Evolutionary conservation across 1,139 yeast genomes (phyloP), one percentile per base, ranked within the genome.

Genomic region (Debaryomyces sp.): DNA sequence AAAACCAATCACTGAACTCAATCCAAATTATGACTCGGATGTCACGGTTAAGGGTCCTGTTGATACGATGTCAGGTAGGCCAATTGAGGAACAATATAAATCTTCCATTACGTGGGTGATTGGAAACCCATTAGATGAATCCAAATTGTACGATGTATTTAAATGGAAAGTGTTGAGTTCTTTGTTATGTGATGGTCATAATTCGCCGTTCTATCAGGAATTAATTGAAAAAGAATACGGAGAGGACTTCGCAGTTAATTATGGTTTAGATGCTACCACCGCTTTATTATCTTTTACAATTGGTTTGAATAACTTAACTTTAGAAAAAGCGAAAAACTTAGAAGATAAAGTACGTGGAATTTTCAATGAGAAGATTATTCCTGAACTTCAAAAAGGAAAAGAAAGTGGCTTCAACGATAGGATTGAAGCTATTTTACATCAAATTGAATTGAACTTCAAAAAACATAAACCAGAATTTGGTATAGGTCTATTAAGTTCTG

Each of bases 381-480:
- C 81, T 2, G 78, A 78, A 35, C 64, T 81, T 18, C 61, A 66
- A 13, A 64, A 60, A 13, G 57, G 63, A 4, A 61, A 67, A 21
- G 65, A 76, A 36, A 78, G 82, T 1, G 78, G 86, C 51, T 84
- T 86, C 39, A 73, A 77, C 36, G 75, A 80, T 30, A 83, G 92
- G 57, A 79, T 94, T 15, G 87, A 88, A 49, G 98, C 96, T 0
- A 81, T 94, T 41, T 75, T 95, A 40, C 96, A 91, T 64, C 98
- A 92, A 64, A 74, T 92, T 39, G 99, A 94, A 63, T 71, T 94
- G 35, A 73, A 84, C 39, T 87, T 89, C 65, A 89, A 90, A 58
- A 92, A 89, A 56, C 96, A 91, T 54, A 91, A 87, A 58, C 87
- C 98, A 0, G 90, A 90, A 50, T 92, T 91, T 69, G 99, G 99